Base-by-base conservation (phyloP, 345 rosid species). In the Dimocarpus longan region DNA sequence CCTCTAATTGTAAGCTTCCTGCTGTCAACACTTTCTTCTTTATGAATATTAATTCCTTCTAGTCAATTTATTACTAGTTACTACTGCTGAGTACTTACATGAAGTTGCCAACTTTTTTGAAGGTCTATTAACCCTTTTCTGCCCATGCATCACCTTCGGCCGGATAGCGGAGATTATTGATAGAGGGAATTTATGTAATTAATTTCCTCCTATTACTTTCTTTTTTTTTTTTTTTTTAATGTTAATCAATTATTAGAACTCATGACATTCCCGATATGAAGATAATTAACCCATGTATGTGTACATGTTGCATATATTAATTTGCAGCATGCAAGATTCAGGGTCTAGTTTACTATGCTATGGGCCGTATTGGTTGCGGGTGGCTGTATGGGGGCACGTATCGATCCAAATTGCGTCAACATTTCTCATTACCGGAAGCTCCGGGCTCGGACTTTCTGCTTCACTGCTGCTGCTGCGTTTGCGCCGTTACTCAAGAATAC, bases 81-180 rank as follows among this genome's bases (percentile, higher is more conserved):
- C 37, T 32, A 32, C 37, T 50, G 0, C 1, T 62, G 26, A 65
- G 42, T 5, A 22, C 37, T 59, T 59, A 43, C 24, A 69, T 69
- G 16, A 77, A 37, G 24, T 16, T 37, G 15, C 28, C 60, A 24
- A 57, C 10, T 42, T 67, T 66, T 46, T 26, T 75, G 67, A 71
- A 91, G 92, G 92, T 87, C 77, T 83, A 26, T 76, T 86, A 57
- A 84, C 90, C 26, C 72, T 81, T 69, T 70, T 86, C 71, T 82
- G 90, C 80, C 93, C 95, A 42, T 90, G 92, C 76, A 62, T 90
- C 66, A 82, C 88, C 44, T 86, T 87, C 19, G 95, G 89, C 21
- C 81, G 74, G 26, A 86, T 84, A 57, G 81, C 87, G 1, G 92
- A 91, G 88, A 86, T 90, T 37, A 50, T 86, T 24, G 86, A 85